phyloP scores from a whole-genome alignment of 2,329 filamentous ascomycete genomes.

The Nemania sp. region DNA sequence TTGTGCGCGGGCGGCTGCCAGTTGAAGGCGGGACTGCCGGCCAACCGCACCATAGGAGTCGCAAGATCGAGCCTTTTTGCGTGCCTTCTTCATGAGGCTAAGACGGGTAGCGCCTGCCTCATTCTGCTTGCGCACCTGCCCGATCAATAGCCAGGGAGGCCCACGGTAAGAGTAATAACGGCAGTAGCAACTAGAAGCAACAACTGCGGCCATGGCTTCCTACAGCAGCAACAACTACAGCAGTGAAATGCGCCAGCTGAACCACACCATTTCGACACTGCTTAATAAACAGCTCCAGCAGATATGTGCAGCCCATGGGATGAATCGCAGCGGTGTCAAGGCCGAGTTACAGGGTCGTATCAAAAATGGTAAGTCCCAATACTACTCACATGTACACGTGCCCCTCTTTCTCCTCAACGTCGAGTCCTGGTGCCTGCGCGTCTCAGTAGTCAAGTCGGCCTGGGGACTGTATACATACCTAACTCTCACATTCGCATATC shows the following conservation, averaged over 20 bases:
- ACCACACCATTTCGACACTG: constrained; percentile 60
- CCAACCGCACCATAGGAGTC: constrained; percentile 3
- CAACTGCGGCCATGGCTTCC: constrained; percentile 42
- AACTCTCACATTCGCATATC: not conserved
- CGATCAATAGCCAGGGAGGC: constrained; percentile 39
- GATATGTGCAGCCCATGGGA: constrained; percentile 79
- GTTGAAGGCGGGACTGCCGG: constrained; percentile 1
- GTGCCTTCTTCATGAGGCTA: constrained; percentile 48
- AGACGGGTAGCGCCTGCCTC: constrained; percentile 29
- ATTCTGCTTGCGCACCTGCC: constrained; percentile 42
- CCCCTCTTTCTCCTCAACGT: not conserved
- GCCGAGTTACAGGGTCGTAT: constrained; percentile 83
- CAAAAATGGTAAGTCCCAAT: constrained; percentile 73
- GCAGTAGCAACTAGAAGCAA: constrained; percentile 13
- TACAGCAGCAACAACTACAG: constrained; percentile 26
- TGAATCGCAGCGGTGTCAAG: constrained; percentile 87
- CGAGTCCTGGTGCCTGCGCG: constrained; percentile 2
- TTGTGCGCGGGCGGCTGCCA: not conserved
- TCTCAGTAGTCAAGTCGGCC: not conserved
- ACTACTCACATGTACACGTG: not conserved
- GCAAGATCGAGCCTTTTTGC: constrained; percentile 9
- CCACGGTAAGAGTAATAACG: not conserved
- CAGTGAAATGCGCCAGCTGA: constrained; percentile 59
- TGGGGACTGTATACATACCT: not conserved
- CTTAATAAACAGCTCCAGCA: constrained; percentile 76